These are phyloP conservation scores for Waitea zeae DNA, from an alignment of 1,284 basidiomycete genomes.

Conservation along the genomic window DNA sequence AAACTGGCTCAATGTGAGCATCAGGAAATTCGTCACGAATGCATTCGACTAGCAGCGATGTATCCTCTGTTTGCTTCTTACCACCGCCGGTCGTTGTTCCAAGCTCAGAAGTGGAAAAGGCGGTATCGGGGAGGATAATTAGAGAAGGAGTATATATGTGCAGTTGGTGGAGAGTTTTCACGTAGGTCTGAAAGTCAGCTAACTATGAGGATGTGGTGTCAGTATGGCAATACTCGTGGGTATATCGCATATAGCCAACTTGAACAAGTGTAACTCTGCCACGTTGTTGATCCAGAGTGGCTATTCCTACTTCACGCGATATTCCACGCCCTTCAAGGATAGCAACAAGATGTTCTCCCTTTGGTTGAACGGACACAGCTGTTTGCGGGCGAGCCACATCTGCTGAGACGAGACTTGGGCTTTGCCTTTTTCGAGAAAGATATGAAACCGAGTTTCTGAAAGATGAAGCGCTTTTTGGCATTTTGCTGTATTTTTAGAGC, in stretches of 20 bases:
- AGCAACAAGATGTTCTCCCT: constrained; percentile 45
- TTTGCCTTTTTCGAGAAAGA: no score
- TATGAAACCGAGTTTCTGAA: no score
- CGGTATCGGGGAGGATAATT: constrained; percentile 69
- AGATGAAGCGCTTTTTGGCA: no score
- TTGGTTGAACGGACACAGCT: constrained; percentile 34
- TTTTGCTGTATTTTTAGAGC: no score
- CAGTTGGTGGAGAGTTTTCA: constrained; percentile 79
- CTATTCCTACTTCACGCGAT: constrained; percentile 71
- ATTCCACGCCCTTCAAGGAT: constrained; percentile 60
- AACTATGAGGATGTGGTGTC: constrained; percentile 25
- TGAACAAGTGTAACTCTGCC: constrained; percentile 60
- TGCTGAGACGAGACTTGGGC: no score
- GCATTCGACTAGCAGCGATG: constrained; percentile 52
- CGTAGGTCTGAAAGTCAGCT: constrained; percentile 69
- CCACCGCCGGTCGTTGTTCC: constrained; percentile 21
- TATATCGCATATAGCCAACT: constrained; percentile 18
- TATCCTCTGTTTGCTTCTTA: constrained; percentile 23
- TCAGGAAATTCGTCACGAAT: constrained; percentile 62
- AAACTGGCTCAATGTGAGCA: constrained; percentile 45
- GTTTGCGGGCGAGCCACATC: constrained; percentile 46
- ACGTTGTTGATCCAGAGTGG: constrained; percentile 67
- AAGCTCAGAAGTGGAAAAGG: constrained; percentile 32
- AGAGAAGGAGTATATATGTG: constrained; percentile 54
- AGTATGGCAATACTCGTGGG: constrained; percentile 3